Base-by-base conservation (phyloP, 768 basidiomycete genomes). In the Pulveroboletus sp. region DNA sequence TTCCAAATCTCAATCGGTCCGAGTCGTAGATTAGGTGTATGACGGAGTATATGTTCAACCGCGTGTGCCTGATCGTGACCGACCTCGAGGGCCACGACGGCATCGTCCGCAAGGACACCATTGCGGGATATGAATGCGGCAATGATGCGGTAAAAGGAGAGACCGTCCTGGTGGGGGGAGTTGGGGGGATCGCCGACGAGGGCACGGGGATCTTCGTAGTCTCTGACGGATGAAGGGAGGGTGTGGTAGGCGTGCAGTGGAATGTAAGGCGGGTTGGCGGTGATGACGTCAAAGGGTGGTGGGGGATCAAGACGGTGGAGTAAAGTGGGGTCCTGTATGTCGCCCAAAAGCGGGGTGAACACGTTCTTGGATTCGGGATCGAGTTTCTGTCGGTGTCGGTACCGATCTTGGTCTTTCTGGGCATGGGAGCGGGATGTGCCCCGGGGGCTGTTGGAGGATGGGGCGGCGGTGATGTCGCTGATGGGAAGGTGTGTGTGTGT, bases 221-320 rank as follows among this genome's bases (percentile, higher is more conserved):
- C 73, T 44, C 71, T 78, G 46, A 97, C 93, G 42, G 82, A 84
- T n/a, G 62, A 52, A 8, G 85, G 78, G 31, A 97, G 76, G 21
- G 59, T 45, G 38, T 78, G 68, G 62, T 84, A 94, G 51, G 86
- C 84, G 35, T 68, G 57, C 54, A 66, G 74, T 33, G 92, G 75
- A 56, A 97, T 88, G 69, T 96, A 97, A 9, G 91, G 88, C 24
- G 89, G 88, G 69, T 93, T 94, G 14, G 84, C 80, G 10, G 90
- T 91, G 60, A 93, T 72, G 49, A 93, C 71, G 69, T 91, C 84
- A 69, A 83, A 89, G 2, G 85, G 80, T 3, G 67, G 73, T 43
- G 50, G 55, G 51, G 78, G 62, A 15, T 58, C 58, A 51, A 79
- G 64, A 35, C 33, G 49, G 6, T 39, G 31, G 8, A 57, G 51